Evolutionary conservation across 129 eudicot species (phyloP).

Genomic region (Daucus carota): DH1_v3.0 NC_030389.2:31823501-31824000

Average conservation of each 20-base stretch:
- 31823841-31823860: constrained; percentile 72
- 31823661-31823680: constrained; percentile 66
- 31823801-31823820: constrained; percentile 61
- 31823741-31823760: constrained; percentile 64
- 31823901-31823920: constrained; percentile 77
- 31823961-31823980: constrained; percentile 43
- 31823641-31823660: constrained; percentile 52
- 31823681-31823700: constrained; percentile 41
- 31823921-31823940: constrained; percentile 47
- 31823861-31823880: constrained; percentile 81
- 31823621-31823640: constrained; percentile 89
- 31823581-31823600: constrained; percentile 59
- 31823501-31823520: constrained; percentile 57
- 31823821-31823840: constrained; percentile 94
- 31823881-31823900: constrained; percentile 92
- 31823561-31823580: constrained; percentile 57
- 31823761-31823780: constrained; percentile 54
- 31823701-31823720: constrained; percentile 61
- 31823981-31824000: constrained; percentile 61
- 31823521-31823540: constrained; percentile 62
- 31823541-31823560: constrained; percentile 69
- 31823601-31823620: constrained; percentile 81
- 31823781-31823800: constrained; percentile 71
- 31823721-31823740: constrained; percentile 69
- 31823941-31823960: constrained; percentile 55